Evolutionary conservation across 148 eudicot genomes (phyloP).

Genomic region (Nepenthes mirabilis): DNA sequence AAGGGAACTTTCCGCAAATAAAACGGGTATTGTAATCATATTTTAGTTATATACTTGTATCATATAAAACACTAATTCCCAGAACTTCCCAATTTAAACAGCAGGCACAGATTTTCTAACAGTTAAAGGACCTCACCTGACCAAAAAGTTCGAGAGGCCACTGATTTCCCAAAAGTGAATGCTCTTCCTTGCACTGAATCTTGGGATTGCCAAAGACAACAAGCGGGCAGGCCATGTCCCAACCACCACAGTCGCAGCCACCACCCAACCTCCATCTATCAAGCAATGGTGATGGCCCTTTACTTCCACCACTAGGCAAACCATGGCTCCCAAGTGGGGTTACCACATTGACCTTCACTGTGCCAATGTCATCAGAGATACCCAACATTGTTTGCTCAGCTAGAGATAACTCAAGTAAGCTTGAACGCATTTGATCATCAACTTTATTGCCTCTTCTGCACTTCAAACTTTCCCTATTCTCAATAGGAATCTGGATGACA

Average conservation of each 20-base stretch:
- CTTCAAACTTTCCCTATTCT: conserved; percentile 76
- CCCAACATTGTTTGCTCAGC: conserved; percentile 21
- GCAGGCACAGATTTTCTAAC: neutral
- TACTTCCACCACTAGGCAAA: conserved; percentile 40
- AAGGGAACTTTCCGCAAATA: neutral
- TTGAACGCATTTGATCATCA: conserved; percentile 19
- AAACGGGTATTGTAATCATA: neutral
- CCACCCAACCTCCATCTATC: conserved; percentile 88
- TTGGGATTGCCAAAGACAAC: conserved; percentile 38
- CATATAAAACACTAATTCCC: neutral
- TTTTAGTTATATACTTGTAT: neutral
- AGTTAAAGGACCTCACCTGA: conserved; percentile 37
- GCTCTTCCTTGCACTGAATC: conserved; percentile 22
- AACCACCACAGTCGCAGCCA: conserved; percentile 93
- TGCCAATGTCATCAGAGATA: conserved; percentile 11
- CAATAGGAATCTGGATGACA: conserved; percentile 51
- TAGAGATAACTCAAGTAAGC: conserved; percentile 27
- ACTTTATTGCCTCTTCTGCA: conserved; percentile 36
- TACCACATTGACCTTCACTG: conserved; percentile 49
- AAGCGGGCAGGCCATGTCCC: conserved; percentile 95
- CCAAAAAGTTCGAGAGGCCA: conserved; percentile 44
- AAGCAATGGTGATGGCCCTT: conserved; percentile 71
- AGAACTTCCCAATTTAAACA: neutral
- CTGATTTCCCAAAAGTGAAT: conserved; percentile 20
- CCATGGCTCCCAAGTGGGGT: conserved; percentile 70